Conservation (phyloP, 2,329 filamentous ascomycete species). For the Cladosporium sp. region DNA sequence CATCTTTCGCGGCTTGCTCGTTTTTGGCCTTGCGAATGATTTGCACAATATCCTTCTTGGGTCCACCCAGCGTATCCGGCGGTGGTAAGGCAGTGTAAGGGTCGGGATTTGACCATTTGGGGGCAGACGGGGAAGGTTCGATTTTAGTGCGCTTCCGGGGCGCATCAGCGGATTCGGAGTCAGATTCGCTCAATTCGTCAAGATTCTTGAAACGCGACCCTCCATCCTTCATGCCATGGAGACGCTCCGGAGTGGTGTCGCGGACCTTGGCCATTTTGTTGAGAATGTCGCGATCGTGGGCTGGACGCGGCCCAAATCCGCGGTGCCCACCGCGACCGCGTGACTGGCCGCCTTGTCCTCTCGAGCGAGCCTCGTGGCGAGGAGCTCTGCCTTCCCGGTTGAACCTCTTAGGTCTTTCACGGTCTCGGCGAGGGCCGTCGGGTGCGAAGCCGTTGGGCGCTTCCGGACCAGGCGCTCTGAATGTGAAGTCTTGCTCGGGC, state of each 20-base stretch:
- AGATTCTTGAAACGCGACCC: conserved; percentile 38
- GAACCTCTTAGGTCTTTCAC: conserved; percentile 5
- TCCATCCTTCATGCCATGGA: conserved; percentile 38
- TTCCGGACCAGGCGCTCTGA: conserved; percentile 2
- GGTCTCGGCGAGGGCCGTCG: neutral
- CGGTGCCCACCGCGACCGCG: conserved; percentile 10
- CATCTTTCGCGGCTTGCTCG: conserved; percentile 49
- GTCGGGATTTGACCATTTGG: conserved; percentile 94
- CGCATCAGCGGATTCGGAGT: conserved; percentile 27
- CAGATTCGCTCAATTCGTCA: conserved; percentile 34
- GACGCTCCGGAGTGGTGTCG: conserved; percentile 39
- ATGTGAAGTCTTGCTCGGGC: conserved; percentile 10
- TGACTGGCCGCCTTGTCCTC: neutral
- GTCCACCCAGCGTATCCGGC: conserved; percentile 62
- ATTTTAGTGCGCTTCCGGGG: conserved; percentile 27
- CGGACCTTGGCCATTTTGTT: conserved; percentile 28
- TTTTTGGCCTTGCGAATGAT: conserved; percentile 85
- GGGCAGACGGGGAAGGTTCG: conserved; percentile 31
- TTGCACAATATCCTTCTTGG: conserved; percentile 82
- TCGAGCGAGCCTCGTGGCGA: neutral
- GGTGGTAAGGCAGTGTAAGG: conserved; percentile 85
- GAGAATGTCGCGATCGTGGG: conserved; percentile 42
- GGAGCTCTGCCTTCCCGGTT: neutral
- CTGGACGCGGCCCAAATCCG: conserved; percentile 25
- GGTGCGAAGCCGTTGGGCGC: conserved; percentile 9